phyloP scores from a whole-genome alignment of 768 basidiomycete genomes.

The Hortiboletus flavorubellus region DNA sequence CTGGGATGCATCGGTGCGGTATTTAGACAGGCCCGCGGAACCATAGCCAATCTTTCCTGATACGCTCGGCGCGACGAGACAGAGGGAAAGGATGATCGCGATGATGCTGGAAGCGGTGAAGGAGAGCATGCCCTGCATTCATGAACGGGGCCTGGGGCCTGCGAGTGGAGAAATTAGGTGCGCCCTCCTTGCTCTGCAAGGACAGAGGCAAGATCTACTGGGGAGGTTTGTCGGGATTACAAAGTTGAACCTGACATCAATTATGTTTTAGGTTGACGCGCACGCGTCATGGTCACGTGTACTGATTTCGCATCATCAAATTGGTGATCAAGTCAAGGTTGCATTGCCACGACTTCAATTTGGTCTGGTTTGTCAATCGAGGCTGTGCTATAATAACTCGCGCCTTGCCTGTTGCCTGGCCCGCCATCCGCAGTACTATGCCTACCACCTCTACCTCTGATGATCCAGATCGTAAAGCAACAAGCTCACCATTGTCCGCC shows the following conservation, averaged over 20 bases:
- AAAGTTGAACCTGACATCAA: not conserved
- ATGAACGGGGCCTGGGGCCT: not conserved
- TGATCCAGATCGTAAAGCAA: no score
- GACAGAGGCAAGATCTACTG: not conserved
- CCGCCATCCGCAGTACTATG: no score
- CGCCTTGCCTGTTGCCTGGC: no score
- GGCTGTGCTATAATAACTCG: no score
- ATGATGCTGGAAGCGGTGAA: constrained; percentile 11
- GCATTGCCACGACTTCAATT: no score
- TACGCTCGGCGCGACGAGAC: not conserved
- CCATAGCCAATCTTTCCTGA: not conserved
- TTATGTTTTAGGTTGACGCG: not conserved
- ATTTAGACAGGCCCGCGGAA: constrained; percentile 1
- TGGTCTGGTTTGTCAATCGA: no score
- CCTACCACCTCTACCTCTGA: no score
- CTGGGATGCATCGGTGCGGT: not conserved
- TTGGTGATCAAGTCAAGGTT: no score
- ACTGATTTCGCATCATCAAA: constrained; percentile 10
- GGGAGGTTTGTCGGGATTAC: not conserved
- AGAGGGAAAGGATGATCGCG: constrained; percentile 12
- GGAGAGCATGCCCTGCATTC: constrained; percentile 5
- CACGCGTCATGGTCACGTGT: constrained; percentile 21
- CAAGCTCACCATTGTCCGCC: no score
- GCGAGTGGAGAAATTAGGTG: not conserved
- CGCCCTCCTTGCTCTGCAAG: constrained; percentile 17